Evolutionary conservation across 179 eudicot genomes (phyloP).

Genomic region (Drosera spatulata): DNA sequence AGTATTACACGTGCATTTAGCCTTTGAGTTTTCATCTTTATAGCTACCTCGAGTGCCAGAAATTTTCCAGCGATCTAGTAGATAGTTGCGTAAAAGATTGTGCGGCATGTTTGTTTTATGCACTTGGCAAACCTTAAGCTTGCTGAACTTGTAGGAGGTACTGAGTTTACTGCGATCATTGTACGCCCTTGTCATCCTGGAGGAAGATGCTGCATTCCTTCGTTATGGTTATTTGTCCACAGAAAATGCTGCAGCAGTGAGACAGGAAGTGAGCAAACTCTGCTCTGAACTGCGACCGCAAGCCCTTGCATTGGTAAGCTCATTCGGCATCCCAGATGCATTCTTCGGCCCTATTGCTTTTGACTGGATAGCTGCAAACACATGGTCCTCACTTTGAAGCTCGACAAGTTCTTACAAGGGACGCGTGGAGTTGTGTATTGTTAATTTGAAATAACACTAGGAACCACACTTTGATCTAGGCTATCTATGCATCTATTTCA

Average conservation of each 20-base stretch:
- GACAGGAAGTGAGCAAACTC: slow-evolving; percentile 66
- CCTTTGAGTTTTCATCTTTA: too few relatives aligned
- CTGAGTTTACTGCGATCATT: slow-evolving; percentile 58
- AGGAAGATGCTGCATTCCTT: slow-evolving; percentile 89
- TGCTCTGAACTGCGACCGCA: slow-evolving; percentile 85
- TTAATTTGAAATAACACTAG: too few relatives aligned
- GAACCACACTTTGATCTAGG: too few relatives aligned
- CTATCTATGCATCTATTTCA: too few relatives aligned
- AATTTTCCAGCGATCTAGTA: too few relatives aligned
- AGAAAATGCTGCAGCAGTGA: slow-evolving; percentile 56
- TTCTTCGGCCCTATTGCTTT: slow-evolving; percentile 83
- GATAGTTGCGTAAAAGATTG: too few relatives aligned
- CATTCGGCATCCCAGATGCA: slow-evolving; percentile 93
- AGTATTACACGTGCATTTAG: too few relatives aligned
- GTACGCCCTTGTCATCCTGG: slow-evolving; percentile 61
- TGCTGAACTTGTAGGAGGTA: slow-evolving; percentile 43
- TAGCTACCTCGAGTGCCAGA: too few relatives aligned
- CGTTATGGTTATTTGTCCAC: slow-evolving; percentile 67
- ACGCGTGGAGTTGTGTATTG: too few relatives aligned
- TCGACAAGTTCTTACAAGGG: too few relatives aligned
- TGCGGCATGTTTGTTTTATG: neutral
- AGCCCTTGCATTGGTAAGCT: slow-evolving; percentile 66
- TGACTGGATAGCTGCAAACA: slow-evolving; percentile 82
- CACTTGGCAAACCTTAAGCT: neutral
- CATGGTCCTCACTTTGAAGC: slow-evolving; percentile 44